Evolutionary conservation across 2,329 filamentous ascomycete genomes (phyloP), one percentile per base, ranked within the genome.

Genomic region (Clonostachys rosea): DNA sequence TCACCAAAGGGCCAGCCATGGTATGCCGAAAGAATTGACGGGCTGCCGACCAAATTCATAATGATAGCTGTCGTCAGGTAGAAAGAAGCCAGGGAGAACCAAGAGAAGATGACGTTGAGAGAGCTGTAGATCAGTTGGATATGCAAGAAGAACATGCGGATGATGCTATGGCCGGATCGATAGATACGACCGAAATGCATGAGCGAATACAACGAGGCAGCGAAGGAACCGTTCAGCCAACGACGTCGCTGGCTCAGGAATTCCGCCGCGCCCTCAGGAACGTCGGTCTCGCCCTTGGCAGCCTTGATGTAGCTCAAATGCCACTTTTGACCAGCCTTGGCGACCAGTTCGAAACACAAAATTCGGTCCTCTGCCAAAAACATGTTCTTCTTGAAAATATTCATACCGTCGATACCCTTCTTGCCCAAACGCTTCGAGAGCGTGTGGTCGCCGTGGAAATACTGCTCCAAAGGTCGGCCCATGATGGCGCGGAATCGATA

Each of bases 341-440:
- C 91, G 54, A 96, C 91, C 64, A 96, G 73, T 66, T 96, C 91
- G 78, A 96, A 96, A 76, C 91, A 96, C 46, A 96, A 81, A 74
- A 96, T 96, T 82, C 91, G 89, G 83, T 96, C 91, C 73, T 96
- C 91, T 70, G 91, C 91, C 81, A 96, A 91, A 78, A 96, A 96
- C 91, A 96, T 96, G 81, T 96, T 96, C 82, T 96, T 96, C 76
- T 96, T 96, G 87, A 96, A 96, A 66, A 96, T 96, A 73, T 95
- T 95, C 91, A 96, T 96, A 59, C 91, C 91, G 65, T 96, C 91
- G 58, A 96, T 95, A 80, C 91, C 91, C 78, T 96, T 96, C 73
- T 94, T 92, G 56, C 90, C 90, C 46, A 95, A 81, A 55, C 91
- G 84, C 69, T 91, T 91, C 46, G 91, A 92, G 20, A 95, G 80